These are phyloP conservation scores for Solanum chacoense DNA, from an alignment of 305 asterid species.

Conservation along the genomic window DNA sequence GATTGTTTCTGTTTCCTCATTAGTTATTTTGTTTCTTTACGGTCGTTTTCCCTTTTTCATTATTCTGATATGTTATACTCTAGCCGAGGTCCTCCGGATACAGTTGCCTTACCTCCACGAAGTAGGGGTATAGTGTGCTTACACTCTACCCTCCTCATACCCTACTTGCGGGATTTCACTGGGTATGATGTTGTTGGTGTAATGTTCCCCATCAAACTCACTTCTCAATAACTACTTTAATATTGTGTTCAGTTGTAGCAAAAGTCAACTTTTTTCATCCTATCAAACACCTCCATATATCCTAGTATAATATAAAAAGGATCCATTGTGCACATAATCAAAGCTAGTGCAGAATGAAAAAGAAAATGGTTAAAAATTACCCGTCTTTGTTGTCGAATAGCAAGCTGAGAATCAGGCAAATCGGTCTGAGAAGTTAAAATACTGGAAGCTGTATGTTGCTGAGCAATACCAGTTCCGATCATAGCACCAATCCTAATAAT, in stretches of 20 bases:
- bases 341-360: not conserved
- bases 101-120: not conserved
- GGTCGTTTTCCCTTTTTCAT: not conserved
- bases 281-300: not conserved
- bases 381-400: slow-evolving; percentile 13
- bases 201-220: not conserved
- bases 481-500: slow-evolving; percentile 8
- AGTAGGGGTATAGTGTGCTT: not conserved
- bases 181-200: not conserved
- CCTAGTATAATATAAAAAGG: not conserved
- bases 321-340: not conserved
- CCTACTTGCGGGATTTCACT: not conserved
- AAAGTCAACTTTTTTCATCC: not conserved
- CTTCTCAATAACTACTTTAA: not conserved
- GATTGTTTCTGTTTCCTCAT: not conserved
- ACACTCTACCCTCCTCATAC: not conserved
- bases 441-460: slow-evolving; percentile 10
- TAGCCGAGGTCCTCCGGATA: too few species aligned
- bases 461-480: slow-evolving; percentile 10
- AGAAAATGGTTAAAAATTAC: not conserved
- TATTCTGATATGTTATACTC: not conserved
- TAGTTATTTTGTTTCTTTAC: not conserved
- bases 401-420: not conserved
- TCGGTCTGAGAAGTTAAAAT: slow-evolving; percentile 1
- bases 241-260: not conserved